A percentile compares a stretch with the other conserved stretches of the same genome.
Conservation (phyloP, 208 protist species). For the Phytomonas sp. region DNA sequence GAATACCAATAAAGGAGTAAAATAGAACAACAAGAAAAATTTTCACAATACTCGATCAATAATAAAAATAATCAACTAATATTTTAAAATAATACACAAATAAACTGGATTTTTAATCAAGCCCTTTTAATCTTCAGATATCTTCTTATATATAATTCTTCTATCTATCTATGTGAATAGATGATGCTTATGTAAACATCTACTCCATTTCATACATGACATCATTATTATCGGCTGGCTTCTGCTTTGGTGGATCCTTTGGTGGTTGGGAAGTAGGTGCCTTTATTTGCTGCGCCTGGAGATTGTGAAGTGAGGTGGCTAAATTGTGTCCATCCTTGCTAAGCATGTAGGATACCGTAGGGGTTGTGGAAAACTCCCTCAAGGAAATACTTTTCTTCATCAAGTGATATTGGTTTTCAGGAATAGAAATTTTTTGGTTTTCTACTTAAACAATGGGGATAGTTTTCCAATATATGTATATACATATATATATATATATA, state of each 20-base stretch:
- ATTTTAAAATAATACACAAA: too few species aligned
- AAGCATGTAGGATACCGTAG: conserved; percentile 86
- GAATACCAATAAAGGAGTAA: background rate
- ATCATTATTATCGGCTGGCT: conserved; percentile 41
- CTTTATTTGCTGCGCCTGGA: conserved; percentile 23
- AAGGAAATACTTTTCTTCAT: conserved; percentile 88
- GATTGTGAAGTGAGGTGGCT: conserved; percentile 16
- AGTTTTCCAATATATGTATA: conserved; percentile 11
- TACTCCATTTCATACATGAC: conserved; percentile 88
- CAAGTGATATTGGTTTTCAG: background rate
- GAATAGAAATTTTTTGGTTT: background rate
- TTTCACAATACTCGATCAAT: background rate
- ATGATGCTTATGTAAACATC: conserved; percentile 1
- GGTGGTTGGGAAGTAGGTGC: conserved; percentile 21
- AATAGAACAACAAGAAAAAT: background rate
- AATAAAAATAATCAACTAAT: background rate
- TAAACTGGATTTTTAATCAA: background rate
- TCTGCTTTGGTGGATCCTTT: conserved; percentile 30
- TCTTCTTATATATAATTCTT: background rate
- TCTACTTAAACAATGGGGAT: background rate
- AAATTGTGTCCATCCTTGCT: conserved; percentile 85
- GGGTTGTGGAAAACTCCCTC: conserved; percentile 87
- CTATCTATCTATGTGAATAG: conserved; percentile 2
- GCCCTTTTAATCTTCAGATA: background rate
- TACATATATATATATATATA: conserved; percentile 13